These are phyloP conservation scores for Jatropha curcas DNA, from an alignment of 345 rosid genomes.

Conservation along the genomic window DNA sequence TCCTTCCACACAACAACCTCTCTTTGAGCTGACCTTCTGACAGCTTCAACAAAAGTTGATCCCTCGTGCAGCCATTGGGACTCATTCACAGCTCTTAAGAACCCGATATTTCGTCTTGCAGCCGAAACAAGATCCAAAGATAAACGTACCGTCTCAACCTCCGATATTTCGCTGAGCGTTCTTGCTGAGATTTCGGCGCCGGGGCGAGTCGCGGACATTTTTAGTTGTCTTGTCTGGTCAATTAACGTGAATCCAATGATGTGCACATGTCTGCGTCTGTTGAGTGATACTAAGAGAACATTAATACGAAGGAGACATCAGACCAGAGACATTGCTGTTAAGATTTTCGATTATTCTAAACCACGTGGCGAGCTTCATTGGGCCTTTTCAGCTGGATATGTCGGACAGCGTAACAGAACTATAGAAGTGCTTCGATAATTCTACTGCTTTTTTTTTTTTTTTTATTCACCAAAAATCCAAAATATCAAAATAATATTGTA, in stretches of 20 bases:
- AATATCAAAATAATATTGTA: too few relatives aligned
- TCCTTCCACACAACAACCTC: neutral
- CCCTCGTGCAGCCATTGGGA: slow-evolving; percentile 72
- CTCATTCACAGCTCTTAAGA: slow-evolving; percentile 59
- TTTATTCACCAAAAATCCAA: too few relatives aligned
- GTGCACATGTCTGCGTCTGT: neutral
- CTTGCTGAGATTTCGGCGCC: slow-evolving; percentile 26
- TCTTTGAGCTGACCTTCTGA: slow-evolving; percentile 53
- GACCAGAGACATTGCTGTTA: neutral
- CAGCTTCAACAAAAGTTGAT: slow-evolving; percentile 54
- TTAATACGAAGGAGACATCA: neutral
- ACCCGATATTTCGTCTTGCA: slow-evolving; percentile 54
- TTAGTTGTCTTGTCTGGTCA: neutral
- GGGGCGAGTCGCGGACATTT: neutral
- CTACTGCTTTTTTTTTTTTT: too few relatives aligned
- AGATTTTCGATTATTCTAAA: neutral
- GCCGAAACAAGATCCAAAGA: slow-evolving; percentile 71
- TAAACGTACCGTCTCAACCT: slow-evolving; percentile 44
- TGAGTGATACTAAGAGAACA: neutral
- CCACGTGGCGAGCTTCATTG: slow-evolving; percentile 14
- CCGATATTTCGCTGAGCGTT: slow-evolving; percentile 67
- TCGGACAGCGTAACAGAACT: too few relatives aligned
- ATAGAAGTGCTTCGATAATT: too few relatives aligned
- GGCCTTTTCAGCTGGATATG: neutral
- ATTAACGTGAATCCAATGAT: neutral